Base-by-base conservation (phyloP, 495 filamentous ascomycete species). In the Evernia prunastri region DNA sequence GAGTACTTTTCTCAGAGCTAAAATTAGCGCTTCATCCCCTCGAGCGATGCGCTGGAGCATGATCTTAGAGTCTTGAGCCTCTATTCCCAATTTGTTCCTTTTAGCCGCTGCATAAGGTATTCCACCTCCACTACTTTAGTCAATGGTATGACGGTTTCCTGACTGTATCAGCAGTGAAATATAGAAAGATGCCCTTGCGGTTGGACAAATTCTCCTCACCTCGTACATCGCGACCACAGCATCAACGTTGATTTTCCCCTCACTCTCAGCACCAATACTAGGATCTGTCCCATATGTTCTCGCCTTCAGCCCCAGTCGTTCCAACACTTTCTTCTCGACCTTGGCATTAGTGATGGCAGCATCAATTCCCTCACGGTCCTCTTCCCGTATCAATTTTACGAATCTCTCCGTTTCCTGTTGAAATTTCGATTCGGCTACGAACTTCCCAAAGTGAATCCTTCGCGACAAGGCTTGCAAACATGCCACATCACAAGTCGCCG, bases 351-450 rank as follows among this genome's bases (percentile, higher is more conserved):
- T 97, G 73, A 99, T 99, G 25, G 92, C 92, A 36, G 82, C 86
- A 71, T 87, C 91, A 66, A 99, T 90, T 5, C 87, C 95, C 15
- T 80, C 74, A 6, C 90, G 79, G 76, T 99, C 92, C 59, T 79
- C 85, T 17, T 81, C 86, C 68, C 84, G 84, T 74, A 99, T 97
- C 77, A 97, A 72, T 60, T 77, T 73, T 1, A 91, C 90, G 74
- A 91, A 97, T 61, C 72, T 78, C 69, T 93, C 90, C 36, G 86
- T 83, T 68, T 96, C 90, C 63, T 88, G 84, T 69, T 81, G 84
- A 74, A 97, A 99, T 80, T 99, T 99, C n/a, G 89, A 87, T 80
- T 99, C 95, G 15, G 95, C 95, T 7, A 99, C 95, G 71, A 97
- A 97, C 79, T 96, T 99, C 63, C 95, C 95, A 76, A 97, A 99